Base-by-base conservation (phyloP, 176 grass and related monocot species). In the Alopecurus myosuroides region DNA sequence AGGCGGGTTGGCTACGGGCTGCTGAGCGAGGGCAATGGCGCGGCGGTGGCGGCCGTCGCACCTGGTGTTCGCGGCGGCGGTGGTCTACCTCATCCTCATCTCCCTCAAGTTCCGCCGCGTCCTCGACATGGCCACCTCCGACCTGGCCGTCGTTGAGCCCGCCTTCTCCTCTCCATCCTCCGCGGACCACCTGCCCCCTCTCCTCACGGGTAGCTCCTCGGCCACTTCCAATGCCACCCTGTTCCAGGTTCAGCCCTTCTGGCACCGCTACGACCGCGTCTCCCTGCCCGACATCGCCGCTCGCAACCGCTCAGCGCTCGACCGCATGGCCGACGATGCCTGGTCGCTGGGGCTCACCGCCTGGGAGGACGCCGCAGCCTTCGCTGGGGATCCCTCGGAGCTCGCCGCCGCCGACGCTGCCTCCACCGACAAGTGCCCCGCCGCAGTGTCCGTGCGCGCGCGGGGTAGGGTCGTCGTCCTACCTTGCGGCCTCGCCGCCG, bases 31-130 rank as follows among this genome's bases (percentile, higher is more conserved):
- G 57, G 77, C 84, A 69, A 87, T 87, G 89, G 81, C 85, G 81
- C 80, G 85, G 58, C 89, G 89, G 89, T 90, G 91, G 88, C 87
- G 87, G 70, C 94, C 90, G 52, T 95, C 89, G 48, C 92, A 97
- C 85, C 88, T 92, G 68, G 82, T 98, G 25, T 73, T 98, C 0
- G 81, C 84, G 20, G 55, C 78, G 18, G 93, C 83, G 37, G 83
- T 70, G 37, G 77, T 90, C 56, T 98, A 95, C 90, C 87, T 98
- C 78, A 71, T 98, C 70, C 87, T 98, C 37, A 70, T 95, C 52
- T 95, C 89, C 67, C 92, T 98, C 80, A 91, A 98, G 88, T 98
- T 98, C 84, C 89, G 88, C 88, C 91, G 88, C 81, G 94, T 98
- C 36, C 91, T 95, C 4, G 93, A 98, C 87, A 83, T 94, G 40